Percentiles rank a stretch among this genome's conserved stretches.
These are phyloP conservation scores for Aureobasidium namibiae DNA, from an alignment of 2,329 filamentous ascomycete genomes.

Conservation along the genomic window DNA sequence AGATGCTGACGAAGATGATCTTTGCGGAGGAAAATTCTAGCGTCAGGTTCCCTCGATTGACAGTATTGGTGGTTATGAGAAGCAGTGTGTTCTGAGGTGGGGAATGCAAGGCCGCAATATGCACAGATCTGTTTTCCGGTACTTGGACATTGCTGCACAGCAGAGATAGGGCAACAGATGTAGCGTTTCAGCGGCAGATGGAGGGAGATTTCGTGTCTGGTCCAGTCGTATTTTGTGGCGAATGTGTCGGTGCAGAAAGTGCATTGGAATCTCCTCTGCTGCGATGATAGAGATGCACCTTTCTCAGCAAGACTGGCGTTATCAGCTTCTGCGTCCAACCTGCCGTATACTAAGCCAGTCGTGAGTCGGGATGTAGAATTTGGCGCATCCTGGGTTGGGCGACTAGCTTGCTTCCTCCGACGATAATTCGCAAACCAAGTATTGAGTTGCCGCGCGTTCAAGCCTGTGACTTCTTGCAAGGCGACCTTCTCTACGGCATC, in stretches of 20 bases:
- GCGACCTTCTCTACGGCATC: background rate
- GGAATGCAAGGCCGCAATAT: constrained; percentile 19
- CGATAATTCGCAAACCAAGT: background rate
- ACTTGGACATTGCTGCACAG: constrained; percentile 17
- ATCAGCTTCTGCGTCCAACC: background rate
- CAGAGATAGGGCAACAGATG: constrained; percentile 52
- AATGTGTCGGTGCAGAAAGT: constrained; percentile 52
- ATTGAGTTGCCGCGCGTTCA: background rate
- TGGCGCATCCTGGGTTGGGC: background rate
- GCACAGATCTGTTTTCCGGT: background rate
- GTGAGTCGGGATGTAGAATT: background rate
- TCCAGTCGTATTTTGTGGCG: constrained; percentile 51
- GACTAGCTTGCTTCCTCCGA: background rate
- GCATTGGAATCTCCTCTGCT: constrained; percentile 39
- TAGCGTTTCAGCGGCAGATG: constrained; percentile 58
- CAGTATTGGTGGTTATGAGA: constrained; percentile 55
- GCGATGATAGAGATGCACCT: background rate
- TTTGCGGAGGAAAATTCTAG: constrained; percentile 56
- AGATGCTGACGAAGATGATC: constrained; percentile 56
- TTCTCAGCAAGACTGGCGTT: background rate
- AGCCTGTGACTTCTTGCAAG: background rate
- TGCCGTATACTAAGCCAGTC: too few relatives aligned
- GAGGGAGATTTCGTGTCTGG: constrained; percentile 57
- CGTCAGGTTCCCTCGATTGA: constrained; percentile 55
- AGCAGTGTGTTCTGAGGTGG: constrained; percentile 43